Conservation (phyloP, 768 basidiomycete species). For the Boletus fagicola region DNA sequence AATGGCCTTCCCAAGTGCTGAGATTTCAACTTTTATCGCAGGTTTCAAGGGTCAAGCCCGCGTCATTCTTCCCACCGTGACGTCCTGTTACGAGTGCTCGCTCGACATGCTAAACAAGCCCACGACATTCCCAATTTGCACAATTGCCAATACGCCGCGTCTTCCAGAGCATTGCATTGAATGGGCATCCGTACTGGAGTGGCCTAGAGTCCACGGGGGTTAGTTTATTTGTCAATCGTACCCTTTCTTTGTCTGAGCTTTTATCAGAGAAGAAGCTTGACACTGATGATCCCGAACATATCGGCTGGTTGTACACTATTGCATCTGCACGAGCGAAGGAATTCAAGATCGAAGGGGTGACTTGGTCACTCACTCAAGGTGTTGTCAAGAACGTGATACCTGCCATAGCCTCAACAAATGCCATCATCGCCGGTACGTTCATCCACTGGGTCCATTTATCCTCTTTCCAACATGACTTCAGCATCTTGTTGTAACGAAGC, state of each 20-base stretch:
- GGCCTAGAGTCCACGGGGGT: constrained; percentile 95
- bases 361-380: constrained; percentile 96
- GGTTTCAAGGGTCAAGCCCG: constrained; percentile 99
- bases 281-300: constrained; percentile 96
- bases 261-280: constrained; percentile 84
- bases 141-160: constrained; percentile 97
- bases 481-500: constrained; percentile 99
- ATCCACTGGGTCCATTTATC: background rate
- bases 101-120: constrained; percentile 98
- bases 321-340: constrained; percentile 84
- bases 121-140: constrained; percentile 96
- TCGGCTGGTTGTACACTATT: constrained; percentile 84
- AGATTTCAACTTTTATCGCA: constrained; percentile 31
- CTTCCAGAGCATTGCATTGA: constrained; percentile 99
- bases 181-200: constrained; percentile 98
- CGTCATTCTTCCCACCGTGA: constrained; percentile 91
- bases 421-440: constrained; percentile 85
- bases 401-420: constrained; percentile 97
- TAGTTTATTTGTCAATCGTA: constrained; percentile 8
- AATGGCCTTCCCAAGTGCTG: background rate
- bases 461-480: constrained; percentile 27
- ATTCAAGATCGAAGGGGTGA: constrained; percentile 97
- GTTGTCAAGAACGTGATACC: constrained; percentile 99
- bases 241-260: constrained; percentile 2
- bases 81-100: constrained; percentile 97